Base-by-base conservation (phyloP, 2,329 filamentous ascomycete species). In the Metarhizium sp. region DNA sequence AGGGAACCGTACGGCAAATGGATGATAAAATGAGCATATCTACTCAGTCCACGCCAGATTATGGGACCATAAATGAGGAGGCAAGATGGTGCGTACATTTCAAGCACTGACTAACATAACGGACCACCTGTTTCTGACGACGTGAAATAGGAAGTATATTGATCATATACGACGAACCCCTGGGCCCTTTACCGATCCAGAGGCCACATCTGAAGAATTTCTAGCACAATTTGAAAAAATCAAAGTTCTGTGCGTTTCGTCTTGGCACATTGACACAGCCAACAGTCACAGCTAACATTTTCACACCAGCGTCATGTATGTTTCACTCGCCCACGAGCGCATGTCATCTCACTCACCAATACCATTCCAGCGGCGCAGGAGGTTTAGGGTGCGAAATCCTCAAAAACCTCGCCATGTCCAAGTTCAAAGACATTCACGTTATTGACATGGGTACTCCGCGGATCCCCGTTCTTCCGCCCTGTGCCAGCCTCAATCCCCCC, bases 371-470 rank as follows among this genome's bases (percentile, higher is more conserved):
- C 62, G 94, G 94, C 56, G 94, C 94, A 57, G 94, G 94, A 59
- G 94, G 94, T 11, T 73, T 99, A 57, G 94, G 94, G 61, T 99
- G 94, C 65, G 94, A 99, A 69, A 95, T 99, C 48, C 77, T 99
- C 53, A 99, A 99, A 76, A 90, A 99, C 66, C 80, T 99, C 38
- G 94, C 94, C 46, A 80, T 99, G 53, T 96, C 92, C 2, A 91
- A 92, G 32, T 99, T 99, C 76, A 95, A 88, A 71, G 84, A 96
- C 66, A 96, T 99, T 62, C 91, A 99, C 75, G 94, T 99, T 57
- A 97, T 99, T 64, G 94, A 99, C 73, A 99, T 99, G 94, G 90
- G 88, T 87, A 73, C 57, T 18, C 6, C 16, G 78, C 29, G 20
- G 38, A 14, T 36, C 32, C 36, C 42, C 25, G 42, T 11, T 36